These are phyloP conservation scores for Sporisorium sorghi DNA, from an alignment of 1,284 basidiomycete species.

Conservation along the genomic window DNA sequence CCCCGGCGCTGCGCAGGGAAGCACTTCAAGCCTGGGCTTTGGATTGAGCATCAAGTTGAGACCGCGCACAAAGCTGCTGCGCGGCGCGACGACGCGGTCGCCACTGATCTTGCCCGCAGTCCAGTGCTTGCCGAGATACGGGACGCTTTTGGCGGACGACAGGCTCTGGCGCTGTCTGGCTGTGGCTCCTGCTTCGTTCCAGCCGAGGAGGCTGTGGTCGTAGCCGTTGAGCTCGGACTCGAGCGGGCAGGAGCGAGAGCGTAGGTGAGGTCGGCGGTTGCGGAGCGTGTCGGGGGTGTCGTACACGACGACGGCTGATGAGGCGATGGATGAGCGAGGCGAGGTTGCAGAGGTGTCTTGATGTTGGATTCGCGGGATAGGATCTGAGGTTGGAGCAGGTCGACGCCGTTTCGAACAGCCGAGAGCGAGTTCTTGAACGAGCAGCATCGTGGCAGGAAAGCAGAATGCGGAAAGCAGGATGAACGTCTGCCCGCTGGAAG, in stretches of 20 bases:
- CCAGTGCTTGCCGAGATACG: slow-evolving; percentile 43
- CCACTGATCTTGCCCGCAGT: slow-evolving; percentile 32
- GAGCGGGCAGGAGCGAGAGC: slow-evolving; percentile 20
- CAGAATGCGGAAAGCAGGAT: slow-evolving; percentile 16
- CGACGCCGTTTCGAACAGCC: background rate
- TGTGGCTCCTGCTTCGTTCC: background rate
- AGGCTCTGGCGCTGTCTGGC: slow-evolving; percentile 14
- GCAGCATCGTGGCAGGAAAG: slow-evolving; percentile 6
- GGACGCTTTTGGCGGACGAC: slow-evolving; percentile 27
- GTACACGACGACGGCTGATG: slow-evolving; percentile 10
- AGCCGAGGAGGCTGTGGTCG: slow-evolving; percentile 1
- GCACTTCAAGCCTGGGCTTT: slow-evolving; percentile 41
- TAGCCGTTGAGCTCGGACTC: slow-evolving; percentile 35
- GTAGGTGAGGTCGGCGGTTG: slow-evolving; percentile 18
- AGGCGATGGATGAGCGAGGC: slow-evolving; percentile 9
- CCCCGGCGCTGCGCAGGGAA: slow-evolving; percentile 7
- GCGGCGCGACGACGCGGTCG: slow-evolving; percentile 35
- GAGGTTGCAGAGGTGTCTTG: background rate
- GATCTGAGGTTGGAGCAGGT: too few species aligned
- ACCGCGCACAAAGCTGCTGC: slow-evolving; percentile 32
- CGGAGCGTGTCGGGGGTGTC: background rate
- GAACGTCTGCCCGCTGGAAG: background rate
- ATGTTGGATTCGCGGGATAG: background rate
- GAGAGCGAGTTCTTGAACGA: slow-evolving; percentile 11
- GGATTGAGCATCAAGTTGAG: slow-evolving; percentile 42